phyloP scores from a whole-genome alignment of 257 asterid genomes.

The Fraxinus americana region DNA sequence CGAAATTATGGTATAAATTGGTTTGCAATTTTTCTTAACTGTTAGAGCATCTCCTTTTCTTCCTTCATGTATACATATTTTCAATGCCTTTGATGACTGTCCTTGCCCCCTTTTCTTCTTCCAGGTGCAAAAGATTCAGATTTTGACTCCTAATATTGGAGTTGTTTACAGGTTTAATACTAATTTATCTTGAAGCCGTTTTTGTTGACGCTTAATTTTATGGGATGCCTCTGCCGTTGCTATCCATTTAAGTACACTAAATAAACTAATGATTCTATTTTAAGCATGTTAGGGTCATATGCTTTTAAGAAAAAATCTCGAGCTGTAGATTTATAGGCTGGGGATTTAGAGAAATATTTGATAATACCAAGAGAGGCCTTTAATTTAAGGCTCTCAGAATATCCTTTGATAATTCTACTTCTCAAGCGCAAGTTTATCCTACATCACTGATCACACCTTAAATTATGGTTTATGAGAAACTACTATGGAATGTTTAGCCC shows the following conservation, averaged over 20 bases:
- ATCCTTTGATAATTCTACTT: background rate
- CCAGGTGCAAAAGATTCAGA: conserved; percentile 98
- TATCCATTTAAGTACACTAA: background rate
- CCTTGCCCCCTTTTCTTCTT: conserved; percentile 16
- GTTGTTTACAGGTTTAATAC: conserved; percentile 84
- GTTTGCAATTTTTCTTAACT: background rate
- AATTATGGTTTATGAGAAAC: background rate
- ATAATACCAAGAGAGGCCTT: background rate
- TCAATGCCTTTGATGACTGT: background rate
- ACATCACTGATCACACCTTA: background rate
- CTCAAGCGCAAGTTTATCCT: background rate
- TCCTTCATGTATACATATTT: background rate
- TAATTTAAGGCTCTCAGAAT: background rate
- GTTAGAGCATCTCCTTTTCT: background rate
- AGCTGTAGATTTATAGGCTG: background rate
- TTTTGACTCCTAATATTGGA: conserved; percentile 92
- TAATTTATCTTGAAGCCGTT: background rate
- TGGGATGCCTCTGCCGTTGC: background rate
- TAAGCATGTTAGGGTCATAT: background rate
- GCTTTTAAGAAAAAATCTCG: background rate
- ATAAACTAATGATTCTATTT: background rate
- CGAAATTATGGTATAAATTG: background rate
- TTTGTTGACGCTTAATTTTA: background rate
- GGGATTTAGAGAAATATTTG: conserved; percentile 1
- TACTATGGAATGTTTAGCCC: background rate